Evolutionary conservation across 306 rosid genomes (phyloP).

Genomic region (Lathyrus aphaca): DNA sequence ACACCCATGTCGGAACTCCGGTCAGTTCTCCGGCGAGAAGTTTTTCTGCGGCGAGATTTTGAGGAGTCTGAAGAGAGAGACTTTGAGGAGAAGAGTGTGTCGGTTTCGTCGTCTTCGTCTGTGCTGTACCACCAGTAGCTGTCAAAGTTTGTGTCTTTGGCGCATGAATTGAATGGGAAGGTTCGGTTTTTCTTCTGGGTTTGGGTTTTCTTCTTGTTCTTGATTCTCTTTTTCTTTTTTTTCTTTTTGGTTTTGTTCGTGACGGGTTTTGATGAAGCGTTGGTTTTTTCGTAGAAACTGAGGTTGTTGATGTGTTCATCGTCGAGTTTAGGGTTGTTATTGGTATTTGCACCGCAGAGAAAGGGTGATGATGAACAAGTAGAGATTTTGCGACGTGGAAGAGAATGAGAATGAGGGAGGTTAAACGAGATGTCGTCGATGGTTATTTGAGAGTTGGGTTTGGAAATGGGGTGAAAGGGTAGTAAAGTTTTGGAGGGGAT

Average conservation of each 20-base stretch:
- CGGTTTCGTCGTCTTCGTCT: constrained; percentile 76
- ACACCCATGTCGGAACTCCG: constrained; percentile 58
- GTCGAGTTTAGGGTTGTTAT: constrained; percentile 35
- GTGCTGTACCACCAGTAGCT: constrained; percentile 80
- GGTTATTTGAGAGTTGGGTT: constrained; percentile 42
- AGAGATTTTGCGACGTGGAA: constrained; percentile 57
- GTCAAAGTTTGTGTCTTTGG: constrained; percentile 55
- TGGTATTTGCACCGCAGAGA: constrained; percentile 22
- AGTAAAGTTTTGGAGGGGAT: constrained; percentile 30
- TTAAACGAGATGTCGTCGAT: constrained; percentile 41
- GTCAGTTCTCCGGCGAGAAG: constrained; percentile 39
- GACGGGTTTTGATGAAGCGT: neutral
- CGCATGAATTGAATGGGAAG: constrained; percentile 52
- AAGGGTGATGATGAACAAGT: constrained; percentile 53
- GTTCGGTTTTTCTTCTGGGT: constrained; percentile 41
- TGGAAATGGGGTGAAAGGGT: constrained; percentile 54
- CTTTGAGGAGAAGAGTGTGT: constrained; percentile 77
- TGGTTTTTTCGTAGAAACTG: constrained; percentile 26
- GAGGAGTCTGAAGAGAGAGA: constrained; percentile 83
- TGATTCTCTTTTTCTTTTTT: constrained; percentile 31
- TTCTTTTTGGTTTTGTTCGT: constrained; percentile 25
- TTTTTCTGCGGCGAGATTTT: constrained; percentile 43
- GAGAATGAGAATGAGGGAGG: constrained; percentile 46
- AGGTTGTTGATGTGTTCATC: constrained; percentile 11
- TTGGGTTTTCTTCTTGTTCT: constrained; percentile 45